A percentile compares a stretch with the other conserved stretches of the same genome.
phyloP scores from a whole-genome alignment of 2,329 filamentous ascomycete genomes.

The Alternaria tenuissima region DNA sequence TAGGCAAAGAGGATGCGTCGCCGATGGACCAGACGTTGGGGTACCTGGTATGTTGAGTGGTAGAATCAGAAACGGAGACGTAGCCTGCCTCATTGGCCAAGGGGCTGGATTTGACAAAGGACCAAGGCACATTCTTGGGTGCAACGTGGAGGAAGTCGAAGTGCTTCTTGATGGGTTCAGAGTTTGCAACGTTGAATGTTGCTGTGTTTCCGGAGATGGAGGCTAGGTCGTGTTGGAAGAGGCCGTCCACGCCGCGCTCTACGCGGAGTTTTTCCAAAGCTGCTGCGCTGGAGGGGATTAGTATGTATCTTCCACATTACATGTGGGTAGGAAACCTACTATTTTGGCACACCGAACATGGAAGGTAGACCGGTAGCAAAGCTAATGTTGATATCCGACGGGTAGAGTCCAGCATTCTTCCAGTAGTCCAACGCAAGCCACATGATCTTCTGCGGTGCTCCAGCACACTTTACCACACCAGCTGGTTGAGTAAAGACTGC shows the following conservation, averaged over 20 bases:
- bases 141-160: constrained; percentile 52
- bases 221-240: constrained; percentile 51
- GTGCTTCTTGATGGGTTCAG: constrained; percentile 38
- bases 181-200: constrained; percentile 39
- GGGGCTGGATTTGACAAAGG: constrained; percentile 47
- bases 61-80: constrained; percentile 48
- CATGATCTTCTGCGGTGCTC: constrained; percentile 54
- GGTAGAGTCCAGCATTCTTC: constrained; percentile 48
- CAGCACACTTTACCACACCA: constrained; percentile 52
- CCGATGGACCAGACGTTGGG: constrained; percentile 51
- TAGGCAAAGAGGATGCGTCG: constrained; percentile 50
- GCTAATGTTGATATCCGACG: constrained; percentile 45
- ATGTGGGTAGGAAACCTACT: not conserved
- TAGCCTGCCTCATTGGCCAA: constrained; percentile 49
- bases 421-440: constrained; percentile 53
- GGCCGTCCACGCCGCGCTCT: constrained; percentile 48
- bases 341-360: constrained; percentile 55
- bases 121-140: constrained; percentile 50
- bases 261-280: constrained; percentile 47
- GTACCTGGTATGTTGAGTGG: constrained; percentile 50
- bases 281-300: constrained; percentile 32
- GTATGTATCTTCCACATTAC: not conserved
- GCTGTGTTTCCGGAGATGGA: constrained; percentile 50
- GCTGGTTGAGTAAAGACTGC: constrained; percentile 52
- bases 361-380: constrained; percentile 51